Percentiles rank a stretch among this genome's conserved stretches.
Evolutionary conservation across 2,329 filamentous ascomycete genomes (phyloP).

Genomic region (Plenodomus lindquistii): DNA sequence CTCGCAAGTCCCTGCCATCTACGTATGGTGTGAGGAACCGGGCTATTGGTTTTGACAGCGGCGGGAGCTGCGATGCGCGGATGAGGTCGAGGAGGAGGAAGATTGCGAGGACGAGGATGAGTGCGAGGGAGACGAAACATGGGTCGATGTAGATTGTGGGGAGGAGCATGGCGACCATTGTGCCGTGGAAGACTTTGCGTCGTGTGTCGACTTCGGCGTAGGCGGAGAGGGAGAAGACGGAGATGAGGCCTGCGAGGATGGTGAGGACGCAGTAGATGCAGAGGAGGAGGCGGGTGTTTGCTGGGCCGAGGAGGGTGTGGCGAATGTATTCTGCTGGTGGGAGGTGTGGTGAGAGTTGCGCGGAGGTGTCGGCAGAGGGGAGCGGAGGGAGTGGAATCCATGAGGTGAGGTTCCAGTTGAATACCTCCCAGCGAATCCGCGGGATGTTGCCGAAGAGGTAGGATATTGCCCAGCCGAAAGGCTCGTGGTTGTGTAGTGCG

Average conservation of each 20-base stretch:
- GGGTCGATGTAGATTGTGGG: slow-evolving; percentile 87
- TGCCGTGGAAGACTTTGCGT: slow-evolving; percentile 96
- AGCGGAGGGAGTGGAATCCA: slow-evolving; percentile 75
- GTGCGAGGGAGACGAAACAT: slow-evolving; percentile 75
- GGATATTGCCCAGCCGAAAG: slow-evolving; percentile 88
- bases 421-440: slow-evolving; percentile 71
- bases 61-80: slow-evolving; percentile 87
- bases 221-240: slow-evolving; percentile 74
- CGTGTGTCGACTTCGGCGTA: slow-evolving; percentile 92
- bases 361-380: slow-evolving; percentile 24
- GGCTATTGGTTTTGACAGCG: slow-evolving; percentile 82
- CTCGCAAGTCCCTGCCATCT: slow-evolving; percentile 88
- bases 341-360: slow-evolving; percentile 10
- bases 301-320: slow-evolving; percentile 67
- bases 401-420: slow-evolving; percentile 67
- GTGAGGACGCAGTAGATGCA: slow-evolving; percentile 73
- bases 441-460: slow-evolving; percentile 84
- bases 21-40: slow-evolving; percentile 90
- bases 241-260: slow-evolving; percentile 69
- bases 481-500: slow-evolving; percentile 74
- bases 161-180: slow-evolving; percentile 95
- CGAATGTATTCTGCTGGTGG: slow-evolving; percentile 65
- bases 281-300: slow-evolving; percentile 80
- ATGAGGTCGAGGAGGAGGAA: slow-evolving; percentile 90
- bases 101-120: slow-evolving; percentile 77